Conservation (phyloP, 2,329 filamentous ascomycete genomes). For the Cercospora sp. region DNA sequence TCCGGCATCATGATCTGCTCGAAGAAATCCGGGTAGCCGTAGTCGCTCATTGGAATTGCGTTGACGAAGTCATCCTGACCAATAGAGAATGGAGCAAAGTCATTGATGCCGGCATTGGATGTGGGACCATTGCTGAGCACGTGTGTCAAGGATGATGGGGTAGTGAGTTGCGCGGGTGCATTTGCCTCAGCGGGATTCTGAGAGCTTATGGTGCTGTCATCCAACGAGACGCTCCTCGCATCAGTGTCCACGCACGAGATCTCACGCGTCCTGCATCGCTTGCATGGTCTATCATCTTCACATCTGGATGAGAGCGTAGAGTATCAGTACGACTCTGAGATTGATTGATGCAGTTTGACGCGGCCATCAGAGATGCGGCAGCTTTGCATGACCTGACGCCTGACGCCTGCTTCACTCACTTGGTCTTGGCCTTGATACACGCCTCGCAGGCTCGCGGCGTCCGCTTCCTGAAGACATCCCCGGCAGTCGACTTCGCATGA, state of each 20-base stretch:
- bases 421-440: slow-evolving; percentile 33
- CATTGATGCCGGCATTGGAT: not conserved
- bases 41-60: slow-evolving; percentile 7
- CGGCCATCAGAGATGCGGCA: not conserved
- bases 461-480: slow-evolving; percentile 28
- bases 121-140: not conserved
- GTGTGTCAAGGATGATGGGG: slow-evolving; percentile 12
- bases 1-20: slow-evolving; percentile 36
- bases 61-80: slow-evolving; percentile 4
- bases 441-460: slow-evolving; percentile 31
- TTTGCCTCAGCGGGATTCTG: not conserved
- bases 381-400: not conserved
- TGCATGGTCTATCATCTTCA: slow-evolving; percentile 32
- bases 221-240: slow-evolving; percentile 18
- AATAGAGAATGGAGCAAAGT: slow-evolving; percentile 5
- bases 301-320: slow-evolving; percentile 15
- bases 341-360: not conserved
- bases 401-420: not conserved
- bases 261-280: slow-evolving; percentile 29
- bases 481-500: slow-evolving; percentile 24
- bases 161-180: slow-evolving; percentile 5
- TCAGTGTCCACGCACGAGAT: slow-evolving; percentile 30
- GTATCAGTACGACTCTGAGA: not conserved
- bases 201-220: not conserved
- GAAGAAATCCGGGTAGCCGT: slow-evolving; percentile 34